Percentiles rank a stretch among this genome's conserved stretches.
phyloP scores from a whole-genome alignment of 208 protist genomes.

The Eutreptiella sp. region DNA sequence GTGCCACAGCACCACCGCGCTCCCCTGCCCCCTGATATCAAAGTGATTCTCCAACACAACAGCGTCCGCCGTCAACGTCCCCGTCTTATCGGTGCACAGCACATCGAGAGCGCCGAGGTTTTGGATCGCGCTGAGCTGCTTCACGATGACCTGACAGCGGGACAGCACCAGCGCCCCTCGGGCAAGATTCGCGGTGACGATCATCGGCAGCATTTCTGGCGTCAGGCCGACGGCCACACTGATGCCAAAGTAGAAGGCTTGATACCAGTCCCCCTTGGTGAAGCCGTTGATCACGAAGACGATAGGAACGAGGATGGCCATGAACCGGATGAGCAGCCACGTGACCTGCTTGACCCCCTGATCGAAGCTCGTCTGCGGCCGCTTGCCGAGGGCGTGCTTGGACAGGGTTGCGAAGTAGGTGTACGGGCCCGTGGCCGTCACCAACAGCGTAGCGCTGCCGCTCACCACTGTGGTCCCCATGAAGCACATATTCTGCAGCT shows the following conservation, averaged over 20 bases:
- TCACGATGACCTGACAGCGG: slow-evolving; percentile 85
- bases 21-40: too few relatives aligned
- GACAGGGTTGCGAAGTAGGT: slow-evolving; percentile 55
- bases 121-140: slow-evolving; percentile 81
- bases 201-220: too few relatives aligned
- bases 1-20: too few relatives aligned
- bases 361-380: neutral
- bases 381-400: slow-evolving; percentile 43
- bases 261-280: too few relatives aligned
- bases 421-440: slow-evolving; percentile 68
- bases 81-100: slow-evolving; percentile 88
- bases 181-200: slow-evolving; percentile 73
- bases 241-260: too few relatives aligned
- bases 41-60: too few relatives aligned
- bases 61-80: slow-evolving; percentile 85
- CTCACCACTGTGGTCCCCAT: slow-evolving; percentile 86
- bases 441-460: slow-evolving; percentile 77
- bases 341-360: slow-evolving; percentile 46
- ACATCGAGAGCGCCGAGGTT: slow-evolving; percentile 77
- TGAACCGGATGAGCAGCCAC: slow-evolving; percentile 77
- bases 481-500: too few relatives aligned
- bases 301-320: slow-evolving; percentile 80
- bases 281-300: too few relatives aligned
- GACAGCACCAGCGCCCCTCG: slow-evolving; percentile 80
- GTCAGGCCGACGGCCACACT: too few relatives aligned